Conservation (phyloP, 306 rosid species). For the Cucurbita pepo region DNA sequence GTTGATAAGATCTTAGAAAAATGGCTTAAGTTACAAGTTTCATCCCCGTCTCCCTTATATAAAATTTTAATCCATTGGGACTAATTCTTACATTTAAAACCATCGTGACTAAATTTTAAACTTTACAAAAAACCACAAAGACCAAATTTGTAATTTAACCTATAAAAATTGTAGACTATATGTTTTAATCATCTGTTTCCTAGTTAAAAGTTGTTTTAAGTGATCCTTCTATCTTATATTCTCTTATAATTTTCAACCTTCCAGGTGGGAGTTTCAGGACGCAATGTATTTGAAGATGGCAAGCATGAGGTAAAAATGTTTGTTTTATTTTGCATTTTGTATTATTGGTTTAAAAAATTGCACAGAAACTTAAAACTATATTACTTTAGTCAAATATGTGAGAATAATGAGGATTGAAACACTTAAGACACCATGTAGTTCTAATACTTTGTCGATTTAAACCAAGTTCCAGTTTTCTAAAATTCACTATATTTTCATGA, state of each 20-base stretch:
- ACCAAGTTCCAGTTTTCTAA: not conserved
- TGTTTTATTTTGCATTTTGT: not conserved
- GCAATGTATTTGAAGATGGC: slow-evolving; percentile 27
- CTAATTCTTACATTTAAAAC: too few relatives aligned
- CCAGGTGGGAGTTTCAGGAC: slow-evolving; percentile 35
- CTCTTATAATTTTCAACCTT: not conserved
- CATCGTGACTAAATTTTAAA: too few relatives aligned
- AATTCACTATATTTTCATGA: not conserved
- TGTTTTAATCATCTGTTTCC: not conserved
- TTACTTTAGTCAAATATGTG: not conserved
- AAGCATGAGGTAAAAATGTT: slow-evolving; percentile 36
- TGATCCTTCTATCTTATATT: not conserved
- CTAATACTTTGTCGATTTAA: not conserved
- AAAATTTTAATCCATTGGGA: too few relatives aligned
- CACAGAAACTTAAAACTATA: not conserved
- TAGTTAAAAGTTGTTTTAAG: not conserved
- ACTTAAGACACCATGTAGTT: not conserved
- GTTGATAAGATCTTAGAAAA: not conserved
- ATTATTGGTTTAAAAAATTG: not conserved
- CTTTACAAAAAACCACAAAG: too few relatives aligned
- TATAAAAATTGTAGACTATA: not conserved
- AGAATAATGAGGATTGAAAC: not conserved
- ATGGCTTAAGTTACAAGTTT: too few relatives aligned
- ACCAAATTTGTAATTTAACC: too few relatives aligned
- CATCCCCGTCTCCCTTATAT: too few relatives aligned